Evolutionary conservation across 345 rosid genomes (phyloP).

Genomic region (Citrus inodora): DNA sequence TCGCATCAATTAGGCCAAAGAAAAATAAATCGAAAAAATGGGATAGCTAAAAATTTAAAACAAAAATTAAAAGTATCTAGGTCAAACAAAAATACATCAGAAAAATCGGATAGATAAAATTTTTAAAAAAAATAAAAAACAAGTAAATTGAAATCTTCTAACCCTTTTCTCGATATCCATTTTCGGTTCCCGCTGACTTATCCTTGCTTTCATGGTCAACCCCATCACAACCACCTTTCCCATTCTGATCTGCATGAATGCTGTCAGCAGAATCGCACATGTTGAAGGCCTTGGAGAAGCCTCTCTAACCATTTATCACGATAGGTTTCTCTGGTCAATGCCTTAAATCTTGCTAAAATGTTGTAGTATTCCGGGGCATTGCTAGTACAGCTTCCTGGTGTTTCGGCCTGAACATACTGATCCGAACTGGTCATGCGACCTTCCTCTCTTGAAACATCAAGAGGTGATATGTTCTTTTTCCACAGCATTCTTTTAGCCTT

Average conservation of each 20-base stretch:
- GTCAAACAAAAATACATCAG: too few relatives aligned
- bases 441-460: constrained; percentile 83
- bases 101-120: not conserved
- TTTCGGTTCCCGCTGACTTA: constrained; percentile 24
- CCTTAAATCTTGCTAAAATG: constrained; percentile 55
- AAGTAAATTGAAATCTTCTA: constrained; percentile 34
- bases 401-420: constrained; percentile 49
- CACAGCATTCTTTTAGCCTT: constrained; percentile 30
- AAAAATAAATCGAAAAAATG: constrained; percentile 1
- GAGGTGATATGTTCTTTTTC: constrained; percentile 38
- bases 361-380: constrained; percentile 41
- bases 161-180: constrained; percentile 45
- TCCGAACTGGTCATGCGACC: constrained; percentile 38
- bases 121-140: not conserved
- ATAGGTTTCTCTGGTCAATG: constrained; percentile 62
- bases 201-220: constrained; percentile 20
- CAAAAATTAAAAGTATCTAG: too few relatives aligned
- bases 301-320: constrained; percentile 88
- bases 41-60: not conserved
- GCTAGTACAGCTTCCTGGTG: constrained; percentile 79
- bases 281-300: constrained; percentile 77
- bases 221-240: constrained; percentile 37
- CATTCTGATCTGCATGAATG: constrained; percentile 33
- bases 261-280: constrained; percentile 49
- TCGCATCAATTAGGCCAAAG: not conserved